phyloP scores from a whole-genome alignment of 1,284 basidiomycete genomes.

The Pascua guehoae region DNA sequence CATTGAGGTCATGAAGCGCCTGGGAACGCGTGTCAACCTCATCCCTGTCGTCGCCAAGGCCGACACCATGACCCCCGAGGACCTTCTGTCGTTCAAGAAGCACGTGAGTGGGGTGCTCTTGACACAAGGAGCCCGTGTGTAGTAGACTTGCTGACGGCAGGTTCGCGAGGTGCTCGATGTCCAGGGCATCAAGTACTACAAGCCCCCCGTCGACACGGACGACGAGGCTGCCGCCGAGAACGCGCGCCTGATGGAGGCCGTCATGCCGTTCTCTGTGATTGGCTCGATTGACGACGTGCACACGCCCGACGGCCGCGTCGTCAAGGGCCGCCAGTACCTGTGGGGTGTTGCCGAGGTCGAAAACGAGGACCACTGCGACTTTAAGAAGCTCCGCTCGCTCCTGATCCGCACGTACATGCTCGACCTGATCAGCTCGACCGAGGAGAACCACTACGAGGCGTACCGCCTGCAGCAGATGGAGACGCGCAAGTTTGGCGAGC shows the following conservation, averaged over 20 bases:
- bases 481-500: slow-evolving; percentile 97
- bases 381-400: slow-evolving; percentile 93
- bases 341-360: slow-evolving; percentile 97
- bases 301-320: slow-evolving; percentile 82
- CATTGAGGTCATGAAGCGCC: slow-evolving; percentile 98
- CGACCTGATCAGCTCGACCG: slow-evolving; percentile 91
- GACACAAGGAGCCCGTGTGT: too few species aligned
- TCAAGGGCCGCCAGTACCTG: slow-evolving; percentile 98
- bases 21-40: slow-evolving; percentile 91
- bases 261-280: slow-evolving; percentile 98
- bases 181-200: slow-evolving; percentile 92
- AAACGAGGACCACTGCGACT: slow-evolving; percentile 72
- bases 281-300: slow-evolving; percentile 92
- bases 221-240: slow-evolving; percentile 86
- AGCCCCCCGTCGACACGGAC: slow-evolving; percentile 85
- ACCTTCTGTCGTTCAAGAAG: slow-evolving; percentile 88
- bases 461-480: slow-evolving; percentile 97
- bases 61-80: slow-evolving; percentile 91
- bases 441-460: slow-evolving; percentile 96
- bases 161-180: slow-evolving; percentile 85
- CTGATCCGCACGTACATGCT: slow-evolving; percentile 99
- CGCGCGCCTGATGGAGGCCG: slow-evolving; percentile 74
- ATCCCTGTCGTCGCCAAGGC: slow-evolving; percentile 98
- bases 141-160: slow-evolving; percentile 48
- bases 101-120: slow-evolving; percentile 57